Evolutionary conservation across 306 rosid genomes (phyloP).

Genomic region (Pyrus bretschneideri): DNA sequence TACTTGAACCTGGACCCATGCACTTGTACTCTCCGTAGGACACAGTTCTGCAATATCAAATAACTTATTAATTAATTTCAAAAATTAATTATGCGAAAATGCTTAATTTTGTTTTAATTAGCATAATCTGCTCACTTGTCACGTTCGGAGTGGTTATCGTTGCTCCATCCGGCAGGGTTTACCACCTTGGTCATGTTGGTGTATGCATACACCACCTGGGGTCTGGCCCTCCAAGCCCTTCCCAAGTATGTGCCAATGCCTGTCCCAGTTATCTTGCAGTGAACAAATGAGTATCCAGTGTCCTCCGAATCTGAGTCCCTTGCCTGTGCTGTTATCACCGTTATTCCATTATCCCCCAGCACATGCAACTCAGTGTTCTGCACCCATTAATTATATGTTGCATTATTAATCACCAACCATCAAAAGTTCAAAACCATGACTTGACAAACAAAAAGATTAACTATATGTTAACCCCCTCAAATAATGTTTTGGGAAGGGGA

Average conservation of each 20-base stretch:
- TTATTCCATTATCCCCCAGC: constrained; percentile 4
- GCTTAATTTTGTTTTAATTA: not conserved
- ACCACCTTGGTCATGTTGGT: constrained; percentile 20
- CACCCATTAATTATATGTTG: not conserved
- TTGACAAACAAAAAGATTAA: not conserved
- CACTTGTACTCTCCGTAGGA: constrained; percentile 37
- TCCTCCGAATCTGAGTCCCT: constrained; percentile 4
- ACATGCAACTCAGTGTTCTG: constrained; percentile 36
- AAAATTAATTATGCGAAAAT: not conserved
- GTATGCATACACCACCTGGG: constrained; percentile 42
- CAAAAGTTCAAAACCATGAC: not conserved
- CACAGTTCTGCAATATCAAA: constrained; percentile 18
- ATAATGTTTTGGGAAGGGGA: not conserved
- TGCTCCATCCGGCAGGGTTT: constrained; percentile 34
- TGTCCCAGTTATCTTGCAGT: constrained; percentile 34
- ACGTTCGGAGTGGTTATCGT: not conserved
- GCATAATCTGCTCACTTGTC: constrained; percentile 10
- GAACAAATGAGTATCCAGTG: constrained; percentile 44
- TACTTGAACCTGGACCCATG: constrained; percentile 20
- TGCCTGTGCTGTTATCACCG: constrained; percentile 53
- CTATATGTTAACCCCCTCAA: not conserved
- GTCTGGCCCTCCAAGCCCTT: constrained; percentile 43
- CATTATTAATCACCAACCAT: not conserved
- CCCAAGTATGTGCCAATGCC: constrained; percentile 36
- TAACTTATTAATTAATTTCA: not conserved